Base-by-base conservation (phyloP, 2,329 filamentous ascomycete species). In the Scedosporium boydii region DNA sequence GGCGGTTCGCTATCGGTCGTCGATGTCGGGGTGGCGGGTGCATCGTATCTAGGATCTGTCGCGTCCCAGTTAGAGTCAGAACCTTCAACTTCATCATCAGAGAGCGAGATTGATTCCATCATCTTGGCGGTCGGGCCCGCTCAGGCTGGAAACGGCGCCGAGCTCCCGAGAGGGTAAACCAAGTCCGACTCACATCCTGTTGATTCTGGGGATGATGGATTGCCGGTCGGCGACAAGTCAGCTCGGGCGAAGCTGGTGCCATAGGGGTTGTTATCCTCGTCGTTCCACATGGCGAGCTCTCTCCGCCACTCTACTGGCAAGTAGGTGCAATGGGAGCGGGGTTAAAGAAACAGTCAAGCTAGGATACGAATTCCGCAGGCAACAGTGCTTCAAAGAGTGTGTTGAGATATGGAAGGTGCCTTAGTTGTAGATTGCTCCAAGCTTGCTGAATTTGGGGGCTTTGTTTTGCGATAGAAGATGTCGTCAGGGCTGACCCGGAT, bases 261-360 rank as follows among this genome's bases (percentile, higher is more conserved):
- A 72, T 98, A 97, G 4, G 93, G 93, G 74, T 98, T 98, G 78
- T 98, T 98, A 73, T 98, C 91, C 78, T 98, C 93, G 80, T 98
- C 93, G 82, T 97, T 96, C 93, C 93, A 98, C 93, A 98, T 98
- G 26, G 59, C 61, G 61, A 27, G 18, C 59, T 55, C 56, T 59
- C 42, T 62, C 61, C 34, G 42, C 56, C 23, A 48, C 48, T 29
- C 27, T 6, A 4, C 27, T 55, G 51, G 7, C 18, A 16, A 55
- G 51, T 26, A 16, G 18, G 23, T 23, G n/a, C 21, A 55, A 55
- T 55, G 18, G 18, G 21, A 23, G 51, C 6, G 23, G 23, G 23
- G 18, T 34, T 34, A 27, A 23, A 27, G 51, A 12, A n/a, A 55
- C 6, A 27, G 12, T 55, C 12, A 55, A 55, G 51, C 23, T 55